Evolutionary conservation across 768 basidiomycete species (phyloP).

Genomic region (Boletus eberwhitei): DNA sequence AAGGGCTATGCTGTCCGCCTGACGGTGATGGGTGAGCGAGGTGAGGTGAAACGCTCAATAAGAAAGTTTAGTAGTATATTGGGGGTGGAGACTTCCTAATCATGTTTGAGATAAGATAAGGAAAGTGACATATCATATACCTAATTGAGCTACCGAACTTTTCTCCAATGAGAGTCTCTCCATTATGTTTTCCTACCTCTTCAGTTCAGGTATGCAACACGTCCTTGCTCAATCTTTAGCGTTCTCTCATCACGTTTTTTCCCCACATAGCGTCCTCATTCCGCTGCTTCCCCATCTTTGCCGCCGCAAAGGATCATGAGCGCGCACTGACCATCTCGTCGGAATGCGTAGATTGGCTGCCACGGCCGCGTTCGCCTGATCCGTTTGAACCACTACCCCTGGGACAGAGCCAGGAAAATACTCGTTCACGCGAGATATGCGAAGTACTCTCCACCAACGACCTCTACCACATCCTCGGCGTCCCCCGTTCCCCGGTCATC

Average conservation of each 20-base stretch:
- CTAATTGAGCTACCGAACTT: constrained; percentile 5
- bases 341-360: constrained; percentile 29
- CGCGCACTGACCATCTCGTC: constrained; percentile 30
- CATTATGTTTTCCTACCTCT: constrained; percentile 32
- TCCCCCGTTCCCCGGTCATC: constrained; percentile 44
- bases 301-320: constrained; percentile 43
- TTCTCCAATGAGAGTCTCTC: constrained; percentile 7
- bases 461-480: constrained; percentile 71
- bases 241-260: constrained; percentile 3
- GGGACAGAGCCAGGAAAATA: constrained; percentile 9
- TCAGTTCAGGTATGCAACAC: constrained; percentile 26
- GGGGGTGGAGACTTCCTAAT: constrained; percentile 33
- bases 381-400: neutral
- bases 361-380: constrained; percentile 15
- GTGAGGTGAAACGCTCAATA: constrained; percentile 65
- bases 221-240: too few relatives aligned
- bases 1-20: constrained; percentile 46
- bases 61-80: constrained; percentile 50
- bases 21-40: constrained; percentile 91
- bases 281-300: constrained; percentile 62
- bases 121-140: constrained; percentile 7
- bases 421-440: constrained; percentile 23
- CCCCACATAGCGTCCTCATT: constrained; percentile 50
- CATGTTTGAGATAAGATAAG: constrained; percentile 13
- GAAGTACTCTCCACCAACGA: constrained; percentile 60